Evolutionary conservation across 139 green algal species (phyloP).

Genomic region (Coelastrella sp.): DNA sequence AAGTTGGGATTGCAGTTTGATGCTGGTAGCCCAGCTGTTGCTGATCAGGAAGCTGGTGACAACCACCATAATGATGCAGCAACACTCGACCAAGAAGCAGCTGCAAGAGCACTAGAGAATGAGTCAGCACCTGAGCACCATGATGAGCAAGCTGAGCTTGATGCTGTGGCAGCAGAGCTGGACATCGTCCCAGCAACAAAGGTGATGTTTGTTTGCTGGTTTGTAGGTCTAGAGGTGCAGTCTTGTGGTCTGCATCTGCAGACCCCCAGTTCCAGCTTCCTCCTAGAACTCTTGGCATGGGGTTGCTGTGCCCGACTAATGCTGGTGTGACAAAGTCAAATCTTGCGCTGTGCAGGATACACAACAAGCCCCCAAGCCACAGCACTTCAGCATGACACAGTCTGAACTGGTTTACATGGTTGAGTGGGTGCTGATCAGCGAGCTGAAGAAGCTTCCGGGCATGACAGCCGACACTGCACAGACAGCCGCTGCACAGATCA

Average conservation of each 20-base stretch:
- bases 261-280: too few relatives aligned
- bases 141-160: neutral
- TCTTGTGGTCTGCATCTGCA: too few relatives aligned
- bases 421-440: slow-evolving; percentile 23
- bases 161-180: neutral
- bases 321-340: neutral
- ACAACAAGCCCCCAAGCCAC: neutral
- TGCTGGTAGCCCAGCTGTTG: neutral
- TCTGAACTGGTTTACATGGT: slow-evolving; percentile 44
- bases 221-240: too few relatives aligned
- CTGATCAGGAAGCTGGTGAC: too few relatives aligned
- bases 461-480: neutral
- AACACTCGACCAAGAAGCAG: neutral
- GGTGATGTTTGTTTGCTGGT: neutral
- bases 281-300: too few relatives aligned
- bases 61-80: neutral
- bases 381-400: slow-evolving; percentile 21
- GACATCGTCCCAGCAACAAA: neutral
- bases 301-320: neutral
- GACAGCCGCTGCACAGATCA: neutral
- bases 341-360: neutral
- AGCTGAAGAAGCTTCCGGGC: slow-evolving; percentile 34
- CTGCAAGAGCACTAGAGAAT: neutral
- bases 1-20: neutral
- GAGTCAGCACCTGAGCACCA: neutral